Evolutionary conservation across 306 rosid genomes (phyloP).

Genomic region (Quercus cerris): DNA sequence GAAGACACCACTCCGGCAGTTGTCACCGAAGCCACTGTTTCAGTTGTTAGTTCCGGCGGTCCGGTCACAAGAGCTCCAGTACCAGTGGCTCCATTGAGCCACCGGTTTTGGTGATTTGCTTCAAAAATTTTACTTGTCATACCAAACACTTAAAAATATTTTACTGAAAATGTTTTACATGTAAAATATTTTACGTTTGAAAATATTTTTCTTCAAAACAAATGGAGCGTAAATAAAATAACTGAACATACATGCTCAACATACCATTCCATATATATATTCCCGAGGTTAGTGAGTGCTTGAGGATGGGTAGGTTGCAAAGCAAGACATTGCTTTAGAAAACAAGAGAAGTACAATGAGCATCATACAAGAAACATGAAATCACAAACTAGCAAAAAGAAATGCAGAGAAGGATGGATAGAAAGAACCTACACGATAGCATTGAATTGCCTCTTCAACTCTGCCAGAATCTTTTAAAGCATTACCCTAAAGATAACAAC

Average conservation of each 20-base stretch:
- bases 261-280: conserved; percentile 97
- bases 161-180: too few species aligned
- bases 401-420: not conserved
- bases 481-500: conserved; percentile 57
- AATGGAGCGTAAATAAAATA: not conserved
- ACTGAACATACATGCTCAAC: conserved; percentile 8
- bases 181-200: too few species aligned
- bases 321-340: conserved; percentile 85
- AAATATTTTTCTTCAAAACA: too few species aligned
- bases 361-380: not conserved
- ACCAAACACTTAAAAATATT: too few species aligned
- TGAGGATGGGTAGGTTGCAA: conserved; percentile 95
- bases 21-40: too few species aligned
- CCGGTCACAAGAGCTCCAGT: too few species aligned
- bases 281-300: conserved; percentile 95
- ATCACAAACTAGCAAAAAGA: not conserved
- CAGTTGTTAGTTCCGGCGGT: too few species aligned
- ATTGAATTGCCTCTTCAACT: conserved; percentile 95
- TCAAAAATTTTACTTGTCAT: too few species aligned
- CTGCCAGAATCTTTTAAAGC: conserved; percentile 91
- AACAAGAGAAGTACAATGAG: conserved; percentile 25
- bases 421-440: conserved; percentile 68
- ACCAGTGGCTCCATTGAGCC: too few species aligned
- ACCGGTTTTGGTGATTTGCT: too few species aligned
- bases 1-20: too few species aligned